Conservation (phyloP, 2,329 filamentous ascomycete species). For the Alternaria incomplexa region DNA sequence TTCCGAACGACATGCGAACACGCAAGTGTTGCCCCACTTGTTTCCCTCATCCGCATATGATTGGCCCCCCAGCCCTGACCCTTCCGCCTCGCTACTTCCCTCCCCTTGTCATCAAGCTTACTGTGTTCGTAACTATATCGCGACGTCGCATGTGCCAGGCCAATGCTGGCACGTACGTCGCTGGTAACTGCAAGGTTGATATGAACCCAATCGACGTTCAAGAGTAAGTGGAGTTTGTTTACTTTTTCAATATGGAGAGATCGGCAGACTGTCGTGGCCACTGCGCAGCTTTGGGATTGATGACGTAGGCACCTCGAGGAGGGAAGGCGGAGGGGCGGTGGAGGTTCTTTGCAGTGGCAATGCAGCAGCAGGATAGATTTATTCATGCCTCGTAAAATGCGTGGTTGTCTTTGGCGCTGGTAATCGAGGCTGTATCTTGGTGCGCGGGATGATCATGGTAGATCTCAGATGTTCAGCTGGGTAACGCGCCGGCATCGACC, state of each 20-base stretch:
- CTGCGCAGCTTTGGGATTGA: background rate
- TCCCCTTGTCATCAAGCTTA: background rate
- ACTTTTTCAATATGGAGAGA: background rate
- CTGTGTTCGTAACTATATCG: background rate
- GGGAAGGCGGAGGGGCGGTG: background rate
- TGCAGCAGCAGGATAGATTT: background rate
- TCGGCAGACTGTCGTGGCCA: background rate
- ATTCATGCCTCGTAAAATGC: background rate
- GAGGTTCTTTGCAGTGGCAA: background rate
- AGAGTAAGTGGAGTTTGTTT: background rate
- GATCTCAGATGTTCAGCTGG: background rate
- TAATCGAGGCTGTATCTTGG: background rate
- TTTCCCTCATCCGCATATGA: background rate
- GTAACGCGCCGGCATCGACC: background rate
- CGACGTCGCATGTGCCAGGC: background rate
- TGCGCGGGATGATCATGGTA: background rate
- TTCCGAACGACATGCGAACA: background rate
- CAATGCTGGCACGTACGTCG: background rate
- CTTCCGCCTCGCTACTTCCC: background rate
- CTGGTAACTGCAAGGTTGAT: background rate
- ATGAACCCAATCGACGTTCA: background rate
- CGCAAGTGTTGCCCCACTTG: background rate
- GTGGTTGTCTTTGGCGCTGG: background rate
- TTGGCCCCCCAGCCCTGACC: background rate
- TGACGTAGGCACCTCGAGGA: background rate